A percentile compares a stretch with the other conserved stretches of the same genome.
phyloP scores from a whole-genome alignment of 805 yeast species.

The Myxozyma kluyveri region DNA sequence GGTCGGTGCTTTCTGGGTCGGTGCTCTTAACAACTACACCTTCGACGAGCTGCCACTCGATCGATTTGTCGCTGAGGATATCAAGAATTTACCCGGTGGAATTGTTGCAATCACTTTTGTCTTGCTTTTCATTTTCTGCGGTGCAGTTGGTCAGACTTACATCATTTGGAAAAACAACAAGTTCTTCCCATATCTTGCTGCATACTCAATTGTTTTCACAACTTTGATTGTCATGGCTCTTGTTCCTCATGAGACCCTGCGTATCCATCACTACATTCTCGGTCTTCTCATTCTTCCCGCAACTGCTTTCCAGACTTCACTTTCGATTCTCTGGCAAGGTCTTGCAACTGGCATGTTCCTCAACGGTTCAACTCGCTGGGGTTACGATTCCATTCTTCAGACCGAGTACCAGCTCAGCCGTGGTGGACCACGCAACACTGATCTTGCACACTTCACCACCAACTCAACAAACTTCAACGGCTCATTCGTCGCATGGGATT shows the following conservation, averaged over 20 bases:
- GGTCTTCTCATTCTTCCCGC: conserved; percentile 81
- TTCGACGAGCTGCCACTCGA: conserved; percentile 89
- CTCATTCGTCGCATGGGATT: conserved; percentile 27
- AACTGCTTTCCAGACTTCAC: conserved; percentile 54
- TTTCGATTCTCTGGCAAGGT: conserved; percentile 69
- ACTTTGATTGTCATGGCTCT: conserved; percentile 47
- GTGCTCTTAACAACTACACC: conserved; percentile 78
- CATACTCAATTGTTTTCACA: conserved; percentile 50
- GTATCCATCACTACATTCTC: conserved; percentile 68
- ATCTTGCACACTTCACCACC: conserved; percentile 28
- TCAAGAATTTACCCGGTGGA: conserved; percentile 76
- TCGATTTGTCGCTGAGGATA: conserved; percentile 68
- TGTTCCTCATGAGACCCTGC: conserved; percentile 66
- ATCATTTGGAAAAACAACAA: conserved; percentile 66
- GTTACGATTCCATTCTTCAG: conserved; percentile 83
- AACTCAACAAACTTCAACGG: conserved; percentile 28
- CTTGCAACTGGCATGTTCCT: conserved; percentile 73
- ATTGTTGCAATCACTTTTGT: conserved; percentile 59
- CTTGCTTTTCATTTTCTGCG: conserved; percentile 45
- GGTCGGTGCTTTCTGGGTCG: conserved; percentile 82
- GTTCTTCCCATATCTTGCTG: conserved; percentile 55
- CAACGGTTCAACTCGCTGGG: conserved; percentile 91
- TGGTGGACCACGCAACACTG: conserved; percentile 29
- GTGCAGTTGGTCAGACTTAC: conserved; percentile 71
- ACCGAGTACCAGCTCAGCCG: conserved; percentile 45